Base-by-base conservation (phyloP, 257 asterid species). In the Parsonsia alboflavescens region DNA sequence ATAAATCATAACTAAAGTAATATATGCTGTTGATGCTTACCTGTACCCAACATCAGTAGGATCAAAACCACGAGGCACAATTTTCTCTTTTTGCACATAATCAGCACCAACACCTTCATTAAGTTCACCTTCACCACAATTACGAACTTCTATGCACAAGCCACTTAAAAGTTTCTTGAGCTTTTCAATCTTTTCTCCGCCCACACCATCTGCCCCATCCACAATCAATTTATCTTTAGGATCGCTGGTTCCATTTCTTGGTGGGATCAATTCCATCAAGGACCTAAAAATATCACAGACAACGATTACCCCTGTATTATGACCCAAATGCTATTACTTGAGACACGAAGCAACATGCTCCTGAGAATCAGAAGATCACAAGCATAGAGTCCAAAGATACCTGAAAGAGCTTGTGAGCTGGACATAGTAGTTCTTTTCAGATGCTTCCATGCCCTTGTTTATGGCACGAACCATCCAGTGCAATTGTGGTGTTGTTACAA, bases 81-180 rank as follows among this genome's bases (percentile, higher is more conserved):
- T 81, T 86, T 94, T 94, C 81, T 89, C 99, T 89, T 94, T 94
- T 87, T 90, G 98, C 80, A 94, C 99, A 83, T 77, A 94, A 79
- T 94, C 99, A 75, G 99, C 98, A 78, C 99, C 99, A 76, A 88
- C 99, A 33, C 96, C 91, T 73, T 94, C 96, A 78, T 94, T 92
- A 72, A 94, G 93, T 58, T 86, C 87, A 76, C 98, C 98, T 72
- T 70, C 87, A 71, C 99, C 98, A 73, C 56, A 61, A 77, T 94
- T 94, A 63, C 98, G 96, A 75, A 89, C 86, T 75, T 95, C 97
- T 33, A 95, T 77, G 71, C 79, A 80, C 79, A 89, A 78, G 70
- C 80, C 76, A 70, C 75, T 75, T 78, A 92, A 80, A 79, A 71
- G 39, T 75, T 82, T 62, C 86, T 83, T 92, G 82, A 95, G 76